These are phyloP conservation scores for Coprinellus aureogranulatus DNA, from an alignment of 768 basidiomycete species.

Conservation along the genomic window DNA sequence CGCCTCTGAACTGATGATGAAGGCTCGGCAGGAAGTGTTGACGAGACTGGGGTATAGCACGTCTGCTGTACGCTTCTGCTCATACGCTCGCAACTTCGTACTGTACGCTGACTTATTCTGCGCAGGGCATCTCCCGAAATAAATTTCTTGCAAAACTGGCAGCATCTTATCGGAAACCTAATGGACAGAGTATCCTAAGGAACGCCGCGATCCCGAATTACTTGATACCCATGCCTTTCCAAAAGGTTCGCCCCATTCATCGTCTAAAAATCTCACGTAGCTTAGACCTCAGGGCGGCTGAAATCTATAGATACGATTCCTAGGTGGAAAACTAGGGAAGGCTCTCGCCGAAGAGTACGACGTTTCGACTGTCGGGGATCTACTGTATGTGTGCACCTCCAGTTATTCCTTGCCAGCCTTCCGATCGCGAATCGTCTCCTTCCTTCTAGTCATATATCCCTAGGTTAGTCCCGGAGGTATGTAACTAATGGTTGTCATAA, in stretches of 20 bases:
- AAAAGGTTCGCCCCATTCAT: constrained; percentile 54
- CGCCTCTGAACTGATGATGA: constrained; percentile 83
- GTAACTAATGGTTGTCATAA: not conserved
- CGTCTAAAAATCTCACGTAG: not conserved
- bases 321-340: constrained; percentile 92
- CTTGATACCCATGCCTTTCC: constrained; percentile 81
- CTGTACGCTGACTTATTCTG: not conserved
- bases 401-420: too few relatives aligned
- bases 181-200: constrained; percentile 81
- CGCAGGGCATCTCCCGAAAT: constrained; percentile 84
- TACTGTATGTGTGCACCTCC: constrained; percentile 57
- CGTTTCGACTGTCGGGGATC: constrained; percentile 84
- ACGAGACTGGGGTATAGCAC: constrained; percentile 85
- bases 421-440: too few relatives aligned
- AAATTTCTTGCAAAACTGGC: constrained; percentile 94
- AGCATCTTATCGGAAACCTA: constrained; percentile 90
- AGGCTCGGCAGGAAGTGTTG: constrained; percentile 65
- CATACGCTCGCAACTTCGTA: too few relatives aligned
- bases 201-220: constrained; percentile 83
- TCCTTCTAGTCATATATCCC: constrained; percentile 46
- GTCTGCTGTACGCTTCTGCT: constrained; percentile 64
- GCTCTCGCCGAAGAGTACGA: constrained; percentile 86
- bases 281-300: not conserved
- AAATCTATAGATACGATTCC: constrained; percentile 72
- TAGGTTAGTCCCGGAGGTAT: constrained; percentile 42